Evolutionary conservation across 1,284 basidiomycete species (phyloP).

Genomic region (Vanrija sp.): DNA sequence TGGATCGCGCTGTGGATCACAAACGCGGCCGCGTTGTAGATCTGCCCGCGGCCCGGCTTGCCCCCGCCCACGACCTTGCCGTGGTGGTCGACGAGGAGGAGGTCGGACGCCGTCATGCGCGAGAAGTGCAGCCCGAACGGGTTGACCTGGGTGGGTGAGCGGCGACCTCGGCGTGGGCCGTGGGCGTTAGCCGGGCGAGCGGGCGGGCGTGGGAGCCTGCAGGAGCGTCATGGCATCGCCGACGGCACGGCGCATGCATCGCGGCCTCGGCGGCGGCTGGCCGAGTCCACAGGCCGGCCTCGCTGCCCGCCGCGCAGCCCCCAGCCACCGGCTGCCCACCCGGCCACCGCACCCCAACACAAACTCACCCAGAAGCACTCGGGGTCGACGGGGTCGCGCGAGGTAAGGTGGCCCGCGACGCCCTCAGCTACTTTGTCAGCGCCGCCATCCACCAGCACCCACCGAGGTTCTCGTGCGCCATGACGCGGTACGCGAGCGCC

Average conservation of each 20-base stretch:
- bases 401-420: slow-evolving; percentile 41
- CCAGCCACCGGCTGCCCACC: too few relatives aligned
- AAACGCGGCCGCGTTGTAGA: slow-evolving; percentile 55
- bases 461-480: slow-evolving; percentile 19
- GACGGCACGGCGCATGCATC: too few relatives aligned
- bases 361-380: slow-evolving; percentile 2
- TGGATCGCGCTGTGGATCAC: slow-evolving; percentile 60
- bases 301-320: too few relatives aligned
- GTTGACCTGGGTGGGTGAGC: slow-evolving; percentile 17
- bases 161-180: too few relatives aligned
- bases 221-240: too few relatives aligned
- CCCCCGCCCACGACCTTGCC: slow-evolving; percentile 53
- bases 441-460: background rate
- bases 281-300: too few relatives aligned
- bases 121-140: slow-evolving; percentile 46
- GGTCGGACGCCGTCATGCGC: slow-evolving; percentile 53
- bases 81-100: slow-evolving; percentile 52
- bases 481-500: slow-evolving; percentile 20
- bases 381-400: slow-evolving; percentile 32
- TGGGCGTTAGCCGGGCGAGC: too few relatives aligned
- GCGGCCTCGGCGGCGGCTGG: too few relatives aligned
- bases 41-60: slow-evolving; percentile 40
- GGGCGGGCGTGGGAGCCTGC: too few relatives aligned
- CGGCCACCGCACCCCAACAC: too few relatives aligned
- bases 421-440: slow-evolving; percentile 17